A percentile compares a stretch with the other conserved stretches of the same genome.
phyloP scores from a whole-genome alignment of 2,329 filamentous ascomycete genomes.

The Chaetomium strumarium region DNA sequence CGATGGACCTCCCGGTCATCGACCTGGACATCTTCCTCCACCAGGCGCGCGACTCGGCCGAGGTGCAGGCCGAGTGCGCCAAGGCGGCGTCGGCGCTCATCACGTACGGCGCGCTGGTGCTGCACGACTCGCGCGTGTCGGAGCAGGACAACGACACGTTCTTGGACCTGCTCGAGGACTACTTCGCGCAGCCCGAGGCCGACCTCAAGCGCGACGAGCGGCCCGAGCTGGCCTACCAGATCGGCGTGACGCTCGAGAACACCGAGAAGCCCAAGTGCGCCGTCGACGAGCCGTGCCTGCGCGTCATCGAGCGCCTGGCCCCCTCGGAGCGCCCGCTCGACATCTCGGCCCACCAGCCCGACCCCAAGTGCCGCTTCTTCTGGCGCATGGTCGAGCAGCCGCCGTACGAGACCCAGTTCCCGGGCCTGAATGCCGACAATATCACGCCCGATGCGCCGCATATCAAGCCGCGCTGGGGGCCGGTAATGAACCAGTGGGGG shows the following conservation, averaged over 20 bases:
- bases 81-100: conserved; percentile 52
- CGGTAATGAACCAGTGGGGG: conserved; percentile 53
- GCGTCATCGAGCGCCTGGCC: conserved; percentile 49
- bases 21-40: conserved; percentile 53
- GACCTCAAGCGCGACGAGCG: conserved; percentile 47
- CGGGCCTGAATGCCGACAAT: conserved; percentile 49
- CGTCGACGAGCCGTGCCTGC: conserved; percentile 54
- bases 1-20: conserved; percentile 55
- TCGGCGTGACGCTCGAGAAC: conserved; percentile 57
- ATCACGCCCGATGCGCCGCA: conserved; percentile 45
- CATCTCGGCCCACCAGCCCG: conserved; percentile 49
- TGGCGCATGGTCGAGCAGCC: conserved; percentile 53
- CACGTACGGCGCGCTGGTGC: conserved; percentile 53
- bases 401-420: conserved; percentile 50
- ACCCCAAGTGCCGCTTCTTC: conserved; percentile 59
- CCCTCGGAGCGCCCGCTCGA: conserved; percentile 53
- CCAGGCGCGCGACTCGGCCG: conserved; percentile 37
- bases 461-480: conserved; percentile 47
- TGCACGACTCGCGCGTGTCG: conserved; percentile 54
- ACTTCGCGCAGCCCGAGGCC: conserved; percentile 52
- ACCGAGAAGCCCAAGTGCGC: conserved; percentile 60
- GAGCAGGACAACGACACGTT: conserved; percentile 51
- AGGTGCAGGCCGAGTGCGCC: conserved; percentile 45
- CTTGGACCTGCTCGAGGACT: conserved; percentile 58
- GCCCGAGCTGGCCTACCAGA: conserved; percentile 53